These are phyloP conservation scores for Cutaneotrichosporon sp. DNA, from an alignment of 1,284 basidiomycete genomes.

Conservation along the genomic window DNA sequence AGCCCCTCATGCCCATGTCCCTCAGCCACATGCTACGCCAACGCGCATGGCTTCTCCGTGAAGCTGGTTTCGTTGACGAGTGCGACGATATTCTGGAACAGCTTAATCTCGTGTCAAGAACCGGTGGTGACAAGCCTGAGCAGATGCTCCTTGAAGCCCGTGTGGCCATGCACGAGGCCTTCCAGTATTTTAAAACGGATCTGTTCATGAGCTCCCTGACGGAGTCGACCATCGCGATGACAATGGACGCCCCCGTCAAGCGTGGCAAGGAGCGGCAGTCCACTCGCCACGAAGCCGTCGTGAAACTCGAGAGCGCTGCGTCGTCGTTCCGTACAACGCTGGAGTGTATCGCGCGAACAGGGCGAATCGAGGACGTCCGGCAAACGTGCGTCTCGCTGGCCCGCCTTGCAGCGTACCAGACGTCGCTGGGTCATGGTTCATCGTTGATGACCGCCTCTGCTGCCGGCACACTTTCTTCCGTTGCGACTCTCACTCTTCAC, in stretches of 20 bases:
- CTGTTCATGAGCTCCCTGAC: constrained; percentile 79
- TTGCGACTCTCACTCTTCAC: constrained; percentile 68
- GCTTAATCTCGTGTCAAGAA: constrained; percentile 33
- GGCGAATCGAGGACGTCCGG: constrained; percentile 65
- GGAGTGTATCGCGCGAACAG: constrained; percentile 56
- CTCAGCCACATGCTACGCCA: constrained; percentile 65
- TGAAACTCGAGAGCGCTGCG: constrained; percentile 62
- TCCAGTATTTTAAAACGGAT: constrained; percentile 70
- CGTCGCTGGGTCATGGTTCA: constrained; percentile 63
- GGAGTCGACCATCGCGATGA: constrained; percentile 79
- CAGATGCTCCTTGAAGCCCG: constrained; percentile 67
- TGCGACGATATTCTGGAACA: constrained; percentile 59
- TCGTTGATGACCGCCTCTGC: constrained; percentile 56
- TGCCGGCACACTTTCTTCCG: constrained; percentile 57
- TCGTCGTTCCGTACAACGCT: constrained; percentile 65
- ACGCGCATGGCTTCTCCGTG: constrained; percentile 70
- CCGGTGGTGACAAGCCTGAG: constrained; percentile 52
- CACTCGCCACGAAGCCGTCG: constrained; percentile 60
- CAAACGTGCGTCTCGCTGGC: constrained; percentile 66
- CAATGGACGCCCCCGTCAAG: constrained; percentile 65
- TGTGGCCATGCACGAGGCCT: constrained; percentile 66
- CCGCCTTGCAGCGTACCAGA: constrained; percentile 67
- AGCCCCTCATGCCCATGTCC: constrained; percentile 63
- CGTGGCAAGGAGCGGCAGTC: constrained; percentile 44
- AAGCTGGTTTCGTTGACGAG: constrained; percentile 53